Evolutionary conservation across 2,329 filamentous ascomycete species (phyloP).

Genomic region (Hyphodiscus sp.): DNA sequence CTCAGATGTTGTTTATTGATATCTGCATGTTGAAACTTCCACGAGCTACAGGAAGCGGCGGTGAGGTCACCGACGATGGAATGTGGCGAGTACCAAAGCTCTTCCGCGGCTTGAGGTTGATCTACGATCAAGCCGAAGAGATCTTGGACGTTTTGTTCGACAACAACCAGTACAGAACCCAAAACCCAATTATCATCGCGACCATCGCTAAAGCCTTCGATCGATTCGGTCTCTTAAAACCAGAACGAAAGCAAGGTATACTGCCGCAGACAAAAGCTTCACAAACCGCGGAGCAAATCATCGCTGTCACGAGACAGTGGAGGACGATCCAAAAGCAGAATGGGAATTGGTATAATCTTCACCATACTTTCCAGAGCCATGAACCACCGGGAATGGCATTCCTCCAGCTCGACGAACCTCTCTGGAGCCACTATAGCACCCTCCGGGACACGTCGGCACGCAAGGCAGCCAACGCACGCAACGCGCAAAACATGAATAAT

Average conservation of each 20-base stretch:
- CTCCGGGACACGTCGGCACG: not conserved
- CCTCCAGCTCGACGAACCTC: not conserved
- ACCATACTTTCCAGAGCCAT: not conserved
- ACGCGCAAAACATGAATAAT: not conserved
- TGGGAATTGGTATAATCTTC: not conserved
- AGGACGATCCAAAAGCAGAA: not conserved
- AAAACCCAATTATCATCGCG: not conserved
- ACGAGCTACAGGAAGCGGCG: not conserved
- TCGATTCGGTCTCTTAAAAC: constrained; percentile 1
- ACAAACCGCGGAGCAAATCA: not conserved
- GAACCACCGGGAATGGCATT: not conserved
- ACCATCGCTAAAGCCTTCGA: constrained; percentile 3
- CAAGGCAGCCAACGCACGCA: not conserved
- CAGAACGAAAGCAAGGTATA: constrained; percentile 3
- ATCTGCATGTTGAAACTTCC: constrained; percentile 5
- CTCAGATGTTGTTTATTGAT: not conserved
- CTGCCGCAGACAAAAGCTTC: not conserved
- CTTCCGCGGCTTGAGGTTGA: constrained; percentile 3
- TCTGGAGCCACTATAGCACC: not conserved
- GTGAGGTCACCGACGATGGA: not conserved
- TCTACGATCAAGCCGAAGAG: not conserved
- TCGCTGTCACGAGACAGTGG: not conserved
- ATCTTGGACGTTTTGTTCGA: constrained; percentile 1
- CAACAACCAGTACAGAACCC: not conserved
- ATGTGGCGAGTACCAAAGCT: not conserved